A percentile compares a stretch with the other conserved stretches of the same genome.
phyloP scores from a whole-genome alignment of 2,329 filamentous ascomycete species.

The Setomelanomma holmii region DNA sequence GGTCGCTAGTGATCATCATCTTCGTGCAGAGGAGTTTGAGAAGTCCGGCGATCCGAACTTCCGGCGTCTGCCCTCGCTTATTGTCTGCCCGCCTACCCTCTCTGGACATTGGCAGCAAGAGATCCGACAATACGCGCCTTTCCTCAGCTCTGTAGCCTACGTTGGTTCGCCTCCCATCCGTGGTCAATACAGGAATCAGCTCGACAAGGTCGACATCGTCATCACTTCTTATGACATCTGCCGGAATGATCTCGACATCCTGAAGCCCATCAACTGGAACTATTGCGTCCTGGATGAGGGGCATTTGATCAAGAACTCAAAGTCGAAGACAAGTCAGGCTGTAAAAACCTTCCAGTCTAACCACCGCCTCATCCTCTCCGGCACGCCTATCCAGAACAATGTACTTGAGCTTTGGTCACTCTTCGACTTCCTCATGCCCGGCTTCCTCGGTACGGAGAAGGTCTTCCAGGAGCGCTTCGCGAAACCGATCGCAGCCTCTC shows the following conservation, averaged over 20 bases:
- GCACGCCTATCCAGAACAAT: conserved; percentile 97
- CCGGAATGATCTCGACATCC: conserved; percentile 88
- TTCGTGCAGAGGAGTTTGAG: conserved; percentile 87
- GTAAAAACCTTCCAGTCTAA: conserved; percentile 91
- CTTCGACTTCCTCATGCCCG: conserved; percentile 99
- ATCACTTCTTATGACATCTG: conserved; percentile 99
- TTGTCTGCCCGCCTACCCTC: conserved; percentile 93
- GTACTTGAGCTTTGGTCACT: conserved; percentile 96
- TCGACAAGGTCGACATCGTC: conserved; percentile 85
- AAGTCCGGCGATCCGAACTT: conserved; percentile 81
- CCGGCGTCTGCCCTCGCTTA: conserved; percentile 84
- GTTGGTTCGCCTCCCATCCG: conserved; percentile 88
- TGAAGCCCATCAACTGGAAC: conserved; percentile 89
- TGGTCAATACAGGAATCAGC: conserved; percentile 69
- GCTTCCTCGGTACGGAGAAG: conserved; percentile 93
- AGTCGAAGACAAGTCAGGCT: conserved; percentile 91
- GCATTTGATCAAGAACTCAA: conserved; percentile 98
- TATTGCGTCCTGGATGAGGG: conserved; percentile 97
- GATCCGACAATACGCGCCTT: conserved; percentile 93
- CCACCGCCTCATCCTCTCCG: conserved; percentile 93
- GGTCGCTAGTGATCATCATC: conserved; percentile 95
- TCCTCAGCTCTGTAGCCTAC: conserved; percentile 87
- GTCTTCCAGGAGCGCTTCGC: conserved; percentile 96
- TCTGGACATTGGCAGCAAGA: conserved; percentile 99
- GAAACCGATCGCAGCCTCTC: conserved; percentile 91